phyloP scores from a whole-genome alignment of 176 grass and related monocot genomes.

The Rhynchospora breviuscula region DNA sequence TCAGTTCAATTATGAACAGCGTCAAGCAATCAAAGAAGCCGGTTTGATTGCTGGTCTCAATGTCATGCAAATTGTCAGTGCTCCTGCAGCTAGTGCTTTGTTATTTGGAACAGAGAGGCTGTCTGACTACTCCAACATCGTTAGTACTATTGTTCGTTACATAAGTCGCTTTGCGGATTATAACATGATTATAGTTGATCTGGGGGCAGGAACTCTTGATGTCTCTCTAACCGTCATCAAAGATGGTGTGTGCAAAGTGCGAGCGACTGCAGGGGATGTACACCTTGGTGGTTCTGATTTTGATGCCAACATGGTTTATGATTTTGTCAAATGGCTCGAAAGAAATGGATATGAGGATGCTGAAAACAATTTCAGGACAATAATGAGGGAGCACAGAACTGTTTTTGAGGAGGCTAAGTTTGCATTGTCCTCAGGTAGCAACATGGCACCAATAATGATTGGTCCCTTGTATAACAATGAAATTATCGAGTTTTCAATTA shows the following conservation, averaged over 20 bases:
- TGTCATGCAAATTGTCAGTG: slow-evolving; percentile 23
- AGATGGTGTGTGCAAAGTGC: slow-evolving; percentile 25
- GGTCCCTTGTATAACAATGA: slow-evolving; percentile 13
- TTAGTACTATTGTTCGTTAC: too few species aligned
- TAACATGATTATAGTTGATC: slow-evolving; percentile 29
- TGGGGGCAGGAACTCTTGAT: slow-evolving; percentile 30
- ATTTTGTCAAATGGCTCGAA: not conserved
- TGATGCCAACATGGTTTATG: slow-evolving; percentile 16
- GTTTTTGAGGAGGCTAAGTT: slow-evolving; percentile 32
- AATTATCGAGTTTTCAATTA: slow-evolving; percentile 19
- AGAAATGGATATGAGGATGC: not conserved
- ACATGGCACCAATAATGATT: slow-evolving; percentile 11
- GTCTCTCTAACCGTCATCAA: slow-evolving; percentile 32
- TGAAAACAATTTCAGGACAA: slow-evolving; percentile 3
- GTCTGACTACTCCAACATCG: too few species aligned
- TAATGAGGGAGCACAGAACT: slow-evolving; percentile 11
- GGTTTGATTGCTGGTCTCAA: slow-evolving; percentile 26
- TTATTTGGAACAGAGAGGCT: slow-evolving; percentile 16
- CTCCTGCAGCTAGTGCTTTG: slow-evolving; percentile 21
- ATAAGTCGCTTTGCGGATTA: too few species aligned
- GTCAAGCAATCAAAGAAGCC: slow-evolving; percentile 31
- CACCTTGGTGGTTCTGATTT: slow-evolving; percentile 29
- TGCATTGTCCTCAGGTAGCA: slow-evolving; percentile 15
- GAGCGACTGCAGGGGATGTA: slow-evolving; percentile 23
- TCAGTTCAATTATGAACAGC: slow-evolving; percentile 34